Conservation (phyloP, 2,329 filamentous ascomycete species). For the Chaetothyriales sp. region DNA sequence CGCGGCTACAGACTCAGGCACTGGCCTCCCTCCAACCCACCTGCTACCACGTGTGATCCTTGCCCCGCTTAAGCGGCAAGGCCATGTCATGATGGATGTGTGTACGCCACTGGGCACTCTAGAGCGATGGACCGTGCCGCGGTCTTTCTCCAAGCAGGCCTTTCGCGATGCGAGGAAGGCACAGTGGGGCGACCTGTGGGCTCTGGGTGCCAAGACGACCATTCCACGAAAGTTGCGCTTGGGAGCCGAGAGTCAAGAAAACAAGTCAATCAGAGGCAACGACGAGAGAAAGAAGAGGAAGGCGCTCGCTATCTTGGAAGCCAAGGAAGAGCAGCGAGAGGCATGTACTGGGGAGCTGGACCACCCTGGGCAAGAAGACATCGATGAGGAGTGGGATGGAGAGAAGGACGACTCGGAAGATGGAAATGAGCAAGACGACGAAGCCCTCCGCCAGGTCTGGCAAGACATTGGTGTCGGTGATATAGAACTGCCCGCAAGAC, state of each 20-base stretch:
- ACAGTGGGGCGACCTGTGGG: constrained; percentile 89
- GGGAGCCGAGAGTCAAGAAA: background rate
- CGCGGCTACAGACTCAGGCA: constrained; percentile 32
- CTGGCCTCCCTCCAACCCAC: constrained; percentile 21
- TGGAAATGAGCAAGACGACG: background rate
- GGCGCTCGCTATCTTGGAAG: background rate
- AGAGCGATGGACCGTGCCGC: constrained; percentile 87
- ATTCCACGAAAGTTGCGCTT: constrained; percentile 44
- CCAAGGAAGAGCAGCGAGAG: background rate
- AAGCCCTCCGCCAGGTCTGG: background rate
- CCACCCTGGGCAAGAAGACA: background rate
- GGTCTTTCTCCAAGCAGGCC: constrained; percentile 63
- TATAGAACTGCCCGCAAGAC: background rate
- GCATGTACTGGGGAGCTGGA: background rate
- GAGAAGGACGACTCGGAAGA: background rate
- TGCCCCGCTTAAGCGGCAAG: constrained; percentile 70
- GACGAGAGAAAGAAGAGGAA: background rate
- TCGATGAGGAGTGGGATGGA: background rate
- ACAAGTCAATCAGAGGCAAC: background rate
- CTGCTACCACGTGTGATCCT: constrained; percentile 62
- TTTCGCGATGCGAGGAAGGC: constrained; percentile 89
- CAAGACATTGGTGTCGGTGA: background rate
- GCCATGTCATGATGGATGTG: constrained; percentile 78
- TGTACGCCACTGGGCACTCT: constrained; percentile 76
- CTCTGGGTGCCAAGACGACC: constrained; percentile 80